Percentiles rank a stretch among this genome's conserved stretches.
Conservation (phyloP, 495 filamentous ascomycete species). For the Glarea lozoyensis region DNA sequence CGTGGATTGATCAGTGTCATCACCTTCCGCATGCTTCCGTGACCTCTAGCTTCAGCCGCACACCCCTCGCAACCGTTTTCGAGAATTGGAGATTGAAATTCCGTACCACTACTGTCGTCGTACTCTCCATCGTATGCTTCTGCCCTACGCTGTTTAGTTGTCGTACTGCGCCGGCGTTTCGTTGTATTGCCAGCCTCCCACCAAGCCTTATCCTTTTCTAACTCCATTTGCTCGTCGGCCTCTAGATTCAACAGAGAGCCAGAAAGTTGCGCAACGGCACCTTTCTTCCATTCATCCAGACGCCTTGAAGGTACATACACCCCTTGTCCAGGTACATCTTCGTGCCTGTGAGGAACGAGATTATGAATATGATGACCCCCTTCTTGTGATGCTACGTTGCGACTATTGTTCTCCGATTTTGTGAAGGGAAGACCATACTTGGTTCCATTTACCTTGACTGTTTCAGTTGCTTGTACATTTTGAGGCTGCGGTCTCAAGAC, state of each 20-base stretch:
- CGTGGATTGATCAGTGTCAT: background rate
- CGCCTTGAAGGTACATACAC: conserved; percentile 36
- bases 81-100: conserved; percentile 5
- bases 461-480: conserved; percentile 6
- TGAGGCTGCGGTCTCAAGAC: conserved; percentile 3
- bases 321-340: conserved; percentile 30
- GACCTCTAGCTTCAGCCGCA: conserved; percentile 1
- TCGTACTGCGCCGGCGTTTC: conserved; percentile 22
- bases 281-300: conserved; percentile 52
- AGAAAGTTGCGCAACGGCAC: conserved; percentile 38
- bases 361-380: conserved; percentile 22
- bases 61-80: conserved; percentile 5
- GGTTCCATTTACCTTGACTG: conserved; percentile 14
- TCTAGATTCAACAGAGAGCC: conserved; percentile 38
- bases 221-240: conserved; percentile 25
- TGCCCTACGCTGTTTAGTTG: conserved; percentile 18
- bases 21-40: background rate
- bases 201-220: conserved; percentile 38
- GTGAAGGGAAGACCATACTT: conserved; percentile 10
- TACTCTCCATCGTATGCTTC: conserved; percentile 41
- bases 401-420: background rate
- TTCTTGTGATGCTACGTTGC: background rate
- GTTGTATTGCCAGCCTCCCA: conserved; percentile 38
- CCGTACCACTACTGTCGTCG: conserved; percentile 39
- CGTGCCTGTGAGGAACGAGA: conserved; percentile 33